phyloP scores from a whole-genome alignment of 2,329 filamentous ascomycete species.

The Colletotrichum cuscutae region DNA sequence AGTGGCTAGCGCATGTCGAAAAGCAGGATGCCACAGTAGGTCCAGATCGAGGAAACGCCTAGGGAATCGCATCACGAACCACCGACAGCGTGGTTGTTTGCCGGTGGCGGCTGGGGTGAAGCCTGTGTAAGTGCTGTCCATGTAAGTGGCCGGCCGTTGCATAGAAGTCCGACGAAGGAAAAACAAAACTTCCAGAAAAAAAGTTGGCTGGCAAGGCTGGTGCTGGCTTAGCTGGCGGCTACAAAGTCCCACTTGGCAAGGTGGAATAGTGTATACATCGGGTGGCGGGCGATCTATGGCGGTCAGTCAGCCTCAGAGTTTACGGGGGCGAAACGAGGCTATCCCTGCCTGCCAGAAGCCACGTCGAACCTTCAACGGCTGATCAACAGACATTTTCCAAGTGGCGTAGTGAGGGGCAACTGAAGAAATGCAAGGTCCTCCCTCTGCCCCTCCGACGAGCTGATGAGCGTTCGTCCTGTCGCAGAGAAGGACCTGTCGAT shows the following conservation, averaged over 20 bases:
- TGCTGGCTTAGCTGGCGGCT: constrained; percentile 4
- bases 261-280: constrained; percentile 1
- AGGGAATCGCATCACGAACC: constrained; percentile 12
- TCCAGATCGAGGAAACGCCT: constrained; percentile 13
- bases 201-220: constrained; percentile 17
- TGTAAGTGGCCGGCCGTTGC: constrained; percentile 7
- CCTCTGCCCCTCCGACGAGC: neutral
- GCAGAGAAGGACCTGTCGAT: constrained; percentile 10
- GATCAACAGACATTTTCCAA: constrained; percentile 26
- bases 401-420: neutral
- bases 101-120: neutral
- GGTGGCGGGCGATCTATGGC: constrained; percentile 34
- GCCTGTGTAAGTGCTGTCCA: neutral
- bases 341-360: constrained; percentile 36
- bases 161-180: neutral
- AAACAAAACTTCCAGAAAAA: neutral
- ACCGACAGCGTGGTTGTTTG: neutral
- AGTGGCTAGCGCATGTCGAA: constrained; percentile 1
- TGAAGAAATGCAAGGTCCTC: constrained; percentile 28
- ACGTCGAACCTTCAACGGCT: constrained; percentile 26
- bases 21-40: neutral
- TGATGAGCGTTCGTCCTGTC: neutral
- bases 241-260: constrained; percentile 26
- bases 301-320: constrained; percentile 37
- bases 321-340: constrained; percentile 29